Percentiles rank a stretch among this genome's conserved stretches.
Evolutionary conservation across 2,329 filamentous ascomycete species (phyloP).

Genomic region (Alternaria solani): DNA sequence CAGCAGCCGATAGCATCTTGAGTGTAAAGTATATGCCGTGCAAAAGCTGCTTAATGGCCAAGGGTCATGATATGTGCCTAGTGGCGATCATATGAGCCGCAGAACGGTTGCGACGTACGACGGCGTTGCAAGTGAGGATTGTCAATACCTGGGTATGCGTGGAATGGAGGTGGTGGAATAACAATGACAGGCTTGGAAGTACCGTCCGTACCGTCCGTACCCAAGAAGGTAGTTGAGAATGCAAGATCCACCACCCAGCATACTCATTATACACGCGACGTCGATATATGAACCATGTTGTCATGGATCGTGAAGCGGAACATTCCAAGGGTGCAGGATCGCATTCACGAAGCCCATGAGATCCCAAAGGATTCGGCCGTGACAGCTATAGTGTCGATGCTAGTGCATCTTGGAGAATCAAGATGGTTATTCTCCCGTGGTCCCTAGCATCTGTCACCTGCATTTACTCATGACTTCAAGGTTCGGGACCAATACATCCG

Average conservation of each 20-base stretch:
- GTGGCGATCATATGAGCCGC: conserved; percentile 21
- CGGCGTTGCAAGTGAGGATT: not conserved
- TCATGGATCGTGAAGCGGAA: not conserved
- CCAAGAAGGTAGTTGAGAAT: not conserved
- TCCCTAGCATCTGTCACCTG: not conserved
- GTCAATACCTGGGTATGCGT: not conserved
- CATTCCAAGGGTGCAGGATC: not conserved
- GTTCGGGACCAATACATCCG: not conserved
- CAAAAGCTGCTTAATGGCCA: conserved; percentile 19
- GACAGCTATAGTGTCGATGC: not conserved
- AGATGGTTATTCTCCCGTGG: conserved; percentile 4
- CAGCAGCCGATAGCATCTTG: not conserved
- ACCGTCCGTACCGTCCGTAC: not conserved
- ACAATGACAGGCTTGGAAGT: not conserved
- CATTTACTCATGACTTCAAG: not conserved
- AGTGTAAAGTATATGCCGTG: conserved; percentile 7
- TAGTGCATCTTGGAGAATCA: not conserved
- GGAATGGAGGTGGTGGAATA: not conserved
- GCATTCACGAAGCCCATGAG: not conserved
- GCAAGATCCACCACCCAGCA: not conserved
- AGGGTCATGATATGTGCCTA: conserved; percentile 1
- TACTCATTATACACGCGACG: not conserved
- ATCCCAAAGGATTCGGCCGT: not conserved
- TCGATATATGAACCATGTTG: not conserved
- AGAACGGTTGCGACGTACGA: not conserved